Conservation (phyloP, 1,139 yeast species). For the Protomyces arabidopsidicola region DNA sequence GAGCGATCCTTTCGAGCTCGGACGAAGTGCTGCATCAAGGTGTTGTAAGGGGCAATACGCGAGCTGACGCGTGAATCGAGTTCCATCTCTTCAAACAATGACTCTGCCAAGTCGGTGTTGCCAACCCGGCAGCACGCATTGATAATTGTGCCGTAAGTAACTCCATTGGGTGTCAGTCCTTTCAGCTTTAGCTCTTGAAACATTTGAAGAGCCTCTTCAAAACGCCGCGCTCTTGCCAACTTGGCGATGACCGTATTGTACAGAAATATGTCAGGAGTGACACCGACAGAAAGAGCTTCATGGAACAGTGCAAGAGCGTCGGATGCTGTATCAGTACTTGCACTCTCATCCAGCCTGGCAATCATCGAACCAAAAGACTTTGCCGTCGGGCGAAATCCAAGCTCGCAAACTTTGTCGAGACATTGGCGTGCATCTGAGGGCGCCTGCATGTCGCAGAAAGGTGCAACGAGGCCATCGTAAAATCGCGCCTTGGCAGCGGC, state of each 20-base stretch:
- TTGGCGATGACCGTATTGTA: conserved; percentile 43
- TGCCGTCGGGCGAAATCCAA: conserved; percentile 42
- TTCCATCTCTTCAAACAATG: conserved; percentile 42
- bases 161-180: conserved; percentile 37
- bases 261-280: conserved; percentile 40
- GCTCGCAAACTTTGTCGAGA: conserved; percentile 36
- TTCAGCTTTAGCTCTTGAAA: conserved; percentile 40
- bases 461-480: conserved; percentile 24
- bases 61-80: conserved; percentile 37
- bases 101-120: conserved; percentile 39
- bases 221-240: conserved; percentile 41
- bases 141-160: conserved; percentile 45
- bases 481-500: conserved; percentile 29
- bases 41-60: conserved; percentile 44
- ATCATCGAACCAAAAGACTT: conserved; percentile 42
- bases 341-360: conserved; percentile 35
- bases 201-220: conserved; percentile 38
- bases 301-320: conserved; percentile 40
- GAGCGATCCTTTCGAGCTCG: conserved; percentile 39
- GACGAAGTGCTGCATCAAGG: conserved; percentile 43
- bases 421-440: conserved; percentile 3
- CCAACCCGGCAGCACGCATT: conserved; percentile 43
- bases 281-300: conserved; percentile 40
- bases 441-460: conserved; percentile 8
- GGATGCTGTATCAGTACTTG: conserved; percentile 39